A percentile compares a stretch with the other conserved stretches of the same genome.
Conservation (phyloP, 306 rosid genomes). For the Calophaca sinica region DNA sequence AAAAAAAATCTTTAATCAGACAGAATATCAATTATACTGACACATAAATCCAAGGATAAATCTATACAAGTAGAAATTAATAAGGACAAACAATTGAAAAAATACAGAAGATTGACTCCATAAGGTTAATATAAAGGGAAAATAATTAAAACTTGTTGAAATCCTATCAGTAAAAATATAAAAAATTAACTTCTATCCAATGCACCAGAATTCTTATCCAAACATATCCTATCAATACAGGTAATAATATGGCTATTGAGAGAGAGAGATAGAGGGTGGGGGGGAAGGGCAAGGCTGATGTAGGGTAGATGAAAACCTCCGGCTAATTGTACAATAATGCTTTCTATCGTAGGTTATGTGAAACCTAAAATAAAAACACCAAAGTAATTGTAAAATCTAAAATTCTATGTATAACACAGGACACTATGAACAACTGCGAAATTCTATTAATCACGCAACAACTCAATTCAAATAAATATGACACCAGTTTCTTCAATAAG, state of each 20-base stretch:
- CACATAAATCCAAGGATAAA: constrained; percentile 4
- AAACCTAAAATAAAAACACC: constrained; percentile 4
- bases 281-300: neutral
- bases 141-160: constrained; percentile 8
- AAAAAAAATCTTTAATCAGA: neutral
- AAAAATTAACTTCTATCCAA: neutral
- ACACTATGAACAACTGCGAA: constrained; percentile 1
- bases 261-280: neutral
- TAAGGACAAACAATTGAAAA: neutral
- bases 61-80: constrained; percentile 8
- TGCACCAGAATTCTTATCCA: neutral
- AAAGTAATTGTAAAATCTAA: constrained; percentile 4
- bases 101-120: neutral
- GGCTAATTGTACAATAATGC: neutral
- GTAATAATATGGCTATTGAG: neutral
- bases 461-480: constrained; percentile 8
- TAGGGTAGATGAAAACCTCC: neutral
- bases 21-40: neutral
- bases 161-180: neutral
- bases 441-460: constrained; percentile 15
- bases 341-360: neutral
- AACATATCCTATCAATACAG: too few species aligned
- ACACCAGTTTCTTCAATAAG: constrained; percentile 13
- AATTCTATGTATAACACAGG: neutral
- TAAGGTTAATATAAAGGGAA: constrained; percentile 1